Evolutionary conservation across 2,329 filamentous ascomycete species (phyloP).

Genomic region (Ophiocordyceps robertsii): DNA sequence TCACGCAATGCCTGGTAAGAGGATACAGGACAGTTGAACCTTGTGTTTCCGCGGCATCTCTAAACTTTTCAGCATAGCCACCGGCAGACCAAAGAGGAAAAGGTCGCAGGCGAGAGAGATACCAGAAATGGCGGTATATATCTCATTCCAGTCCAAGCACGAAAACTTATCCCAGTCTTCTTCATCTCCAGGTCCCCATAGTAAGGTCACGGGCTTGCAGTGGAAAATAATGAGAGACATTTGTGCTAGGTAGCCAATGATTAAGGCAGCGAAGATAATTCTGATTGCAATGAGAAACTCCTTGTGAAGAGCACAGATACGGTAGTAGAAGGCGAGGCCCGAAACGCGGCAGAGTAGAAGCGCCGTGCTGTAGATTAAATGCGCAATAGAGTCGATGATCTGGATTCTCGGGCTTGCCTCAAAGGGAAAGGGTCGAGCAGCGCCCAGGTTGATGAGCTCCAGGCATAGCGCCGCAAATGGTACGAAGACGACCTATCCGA

Average conservation of each 20-base stretch:
- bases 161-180: background rate
- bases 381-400: no score
- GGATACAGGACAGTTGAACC: conserved; percentile 1
- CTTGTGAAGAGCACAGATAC: background rate
- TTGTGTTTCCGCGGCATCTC: conserved; percentile 1
- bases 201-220: background rate
- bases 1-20: conserved; percentile 1
- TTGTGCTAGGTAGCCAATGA: conserved; percentile 1
- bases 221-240: conserved; percentile 1
- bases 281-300: conserved; percentile 1
- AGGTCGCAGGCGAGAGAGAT: conserved; percentile 1
- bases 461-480: background rate
- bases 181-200: no score
- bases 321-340: conserved; percentile 2
- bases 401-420: no score
- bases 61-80: background rate
- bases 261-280: background rate
- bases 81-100: conserved; percentile 1
- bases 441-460: background rate
- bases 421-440: background rate
- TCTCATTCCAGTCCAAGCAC: background rate
- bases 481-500: background rate
- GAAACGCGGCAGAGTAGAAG: background rate
- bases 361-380: background rate
- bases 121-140: background rate